phyloP scores from a whole-genome alignment of 2,329 filamentous ascomycete species.

The Juglanconis oblonga region DNA sequence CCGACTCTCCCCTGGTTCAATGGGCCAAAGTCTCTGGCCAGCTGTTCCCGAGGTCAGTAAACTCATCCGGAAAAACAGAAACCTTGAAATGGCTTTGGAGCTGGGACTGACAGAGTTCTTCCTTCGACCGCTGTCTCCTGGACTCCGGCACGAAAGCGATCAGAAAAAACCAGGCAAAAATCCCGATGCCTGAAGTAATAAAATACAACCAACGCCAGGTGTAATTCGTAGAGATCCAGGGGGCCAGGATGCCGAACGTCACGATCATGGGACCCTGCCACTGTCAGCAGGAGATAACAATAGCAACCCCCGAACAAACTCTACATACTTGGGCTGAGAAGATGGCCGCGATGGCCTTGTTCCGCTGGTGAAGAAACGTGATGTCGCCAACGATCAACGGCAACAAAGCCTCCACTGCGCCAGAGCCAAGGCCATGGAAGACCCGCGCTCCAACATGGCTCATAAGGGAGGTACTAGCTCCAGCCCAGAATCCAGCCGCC shows the following conservation, averaged over 20 bases:
- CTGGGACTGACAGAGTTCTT: conserved; percentile 26
- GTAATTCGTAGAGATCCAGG: conserved; percentile 27
- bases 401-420: conserved; percentile 33
- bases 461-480: conserved; percentile 27
- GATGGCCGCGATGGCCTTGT: conserved; percentile 33
- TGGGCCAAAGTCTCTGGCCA: background rate
- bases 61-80: too few relatives aligned
- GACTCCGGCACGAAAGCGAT: conserved; percentile 34
- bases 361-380: conserved; percentile 36
- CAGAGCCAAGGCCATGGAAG: conserved; percentile 33
- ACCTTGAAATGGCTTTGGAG: background rate
- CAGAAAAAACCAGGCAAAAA: conserved; percentile 31
- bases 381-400: conserved; percentile 38
- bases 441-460: conserved; percentile 31
- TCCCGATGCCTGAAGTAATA: conserved; percentile 28
- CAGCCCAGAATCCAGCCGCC: conserved; percentile 34
- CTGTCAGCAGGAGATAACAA: background rate
- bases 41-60: background rate
- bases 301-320: background rate
- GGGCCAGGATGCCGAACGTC: conserved; percentile 26
- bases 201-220: conserved; percentile 35
- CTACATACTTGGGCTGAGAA: conserved; percentile 20
- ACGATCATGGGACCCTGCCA: conserved; percentile 28
- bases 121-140: conserved; percentile 26
- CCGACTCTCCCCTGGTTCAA: conserved; percentile 23